Percentiles rank a stretch among this genome's conserved stretches.
Evolutionary conservation across 1,284 basidiomycete species (phyloP).

Genomic region (Boletus sp.): DNA sequence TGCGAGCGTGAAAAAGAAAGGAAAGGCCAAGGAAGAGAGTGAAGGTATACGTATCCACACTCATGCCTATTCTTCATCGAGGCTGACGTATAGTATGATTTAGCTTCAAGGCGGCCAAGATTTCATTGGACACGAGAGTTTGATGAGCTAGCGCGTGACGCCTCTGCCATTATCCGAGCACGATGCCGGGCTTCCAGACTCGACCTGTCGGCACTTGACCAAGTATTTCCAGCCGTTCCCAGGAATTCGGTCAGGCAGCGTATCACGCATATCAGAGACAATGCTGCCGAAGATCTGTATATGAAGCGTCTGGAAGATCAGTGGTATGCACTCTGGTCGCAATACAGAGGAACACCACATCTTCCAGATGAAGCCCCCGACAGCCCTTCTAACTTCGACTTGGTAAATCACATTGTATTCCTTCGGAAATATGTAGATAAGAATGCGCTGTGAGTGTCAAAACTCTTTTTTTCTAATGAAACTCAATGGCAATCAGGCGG

Average conservation of each 20-base stretch:
- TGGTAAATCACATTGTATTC: slow-evolving; percentile 78
- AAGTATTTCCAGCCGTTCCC: slow-evolving; percentile 76
- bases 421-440: slow-evolving; percentile 84
- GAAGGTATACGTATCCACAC: slow-evolving; percentile 29
- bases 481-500: slow-evolving; percentile 45
- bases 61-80: not conserved
- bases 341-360: slow-evolving; percentile 64
- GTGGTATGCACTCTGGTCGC: slow-evolving; percentile 79
- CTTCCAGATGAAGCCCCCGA: slow-evolving; percentile 75
- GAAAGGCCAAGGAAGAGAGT: slow-evolving; percentile 44
- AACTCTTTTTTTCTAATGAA: not conserved
- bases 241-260: slow-evolving; percentile 71
- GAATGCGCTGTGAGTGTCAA: slow-evolving; percentile 69
- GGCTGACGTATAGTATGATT: slow-evolving; percentile 23
- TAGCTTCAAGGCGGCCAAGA: slow-evolving; percentile 54
- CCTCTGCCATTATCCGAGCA: slow-evolving; percentile 79
- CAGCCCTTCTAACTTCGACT: slow-evolving; percentile 75
- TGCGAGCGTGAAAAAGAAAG: slow-evolving; percentile 39
- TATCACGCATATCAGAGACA: slow-evolving; percentile 60
- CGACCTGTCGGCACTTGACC: slow-evolving; percentile 73
- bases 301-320: slow-evolving; percentile 78
- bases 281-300: slow-evolving; percentile 74
- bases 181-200: slow-evolving; percentile 68
- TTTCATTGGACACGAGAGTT: slow-evolving; percentile 86
- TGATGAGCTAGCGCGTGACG: slow-evolving; percentile 86